Evolutionary conservation across 257 asterid genomes (phyloP), one percentile per base, ranked within the genome.

Genomic region (Anisodus tanguticus): DNA sequence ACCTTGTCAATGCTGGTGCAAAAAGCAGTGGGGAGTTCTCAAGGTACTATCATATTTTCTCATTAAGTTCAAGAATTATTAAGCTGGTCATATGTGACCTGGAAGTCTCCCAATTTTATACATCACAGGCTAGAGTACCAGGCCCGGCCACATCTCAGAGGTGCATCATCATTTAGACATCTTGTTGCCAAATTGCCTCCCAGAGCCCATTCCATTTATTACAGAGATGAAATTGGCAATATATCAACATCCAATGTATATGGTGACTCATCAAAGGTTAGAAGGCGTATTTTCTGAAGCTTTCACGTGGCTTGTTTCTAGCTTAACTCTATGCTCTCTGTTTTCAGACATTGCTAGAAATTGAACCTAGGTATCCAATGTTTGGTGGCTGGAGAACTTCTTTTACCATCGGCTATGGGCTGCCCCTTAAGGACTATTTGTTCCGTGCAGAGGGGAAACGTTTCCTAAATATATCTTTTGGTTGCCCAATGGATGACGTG

Each of bases 371-470:
- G 57, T 97, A 92, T 87, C 99, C 99, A 49, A 88, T 97, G 96
- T 92, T 95, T 93, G 99, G 99, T 90, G 98, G 99, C 59, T 97
- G 99, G 99, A 97, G 88, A 92, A 92, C 98, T 77, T 66, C 98
- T 69, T 97, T 97, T 86, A 95, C 99, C 43, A 93, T 97, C 85
- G 99, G 98, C 83, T 97, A 93, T 87, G 95, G 99, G 83, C 84
- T 95, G 89, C 99, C 97, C 2, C 98, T 97, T 82, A 86, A 88
- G 84, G 98, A 97, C 88, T 97, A 95, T 94, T 89, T 97, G 90
- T 97, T 93, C 88, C 89, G 86, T 76, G 90, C 98, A 1, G 94
- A 89, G 80, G 97, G 98, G 83, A 90, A 90, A 84, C 99, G 96
- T 10, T 89, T 91, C 85, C 93, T 95, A 35, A 87, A 95, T 85